A percentile compares a stretch with the other conserved stretches of the same genome.
These are phyloP conservation scores for Gossypium ekmanianum DNA, from an alignment of 345 rosid genomes.

Conservation along the genomic window DNA sequence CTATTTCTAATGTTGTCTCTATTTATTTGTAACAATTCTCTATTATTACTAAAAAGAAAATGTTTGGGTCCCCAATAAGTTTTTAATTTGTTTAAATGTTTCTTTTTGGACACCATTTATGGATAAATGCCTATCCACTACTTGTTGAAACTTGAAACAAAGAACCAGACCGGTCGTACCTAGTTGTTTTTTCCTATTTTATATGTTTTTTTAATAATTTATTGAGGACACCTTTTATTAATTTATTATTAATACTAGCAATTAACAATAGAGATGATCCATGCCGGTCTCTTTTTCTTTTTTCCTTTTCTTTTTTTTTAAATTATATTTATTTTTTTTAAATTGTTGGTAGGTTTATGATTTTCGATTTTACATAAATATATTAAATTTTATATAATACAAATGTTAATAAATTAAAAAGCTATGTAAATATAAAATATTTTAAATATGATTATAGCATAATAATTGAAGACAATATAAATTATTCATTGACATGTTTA, in stretches of 20 bases:
- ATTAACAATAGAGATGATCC: constrained; percentile 2
- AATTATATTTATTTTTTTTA: too few species aligned
- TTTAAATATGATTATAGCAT: too few species aligned
- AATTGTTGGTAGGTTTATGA: background rate
- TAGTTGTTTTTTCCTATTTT: background rate
- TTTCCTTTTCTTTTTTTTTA: too few species aligned
- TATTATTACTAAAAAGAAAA: too few species aligned
- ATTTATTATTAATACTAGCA: background rate
- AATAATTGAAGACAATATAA: too few species aligned
- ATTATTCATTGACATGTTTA: too few species aligned
- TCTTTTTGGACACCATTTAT: constrained; percentile 1
- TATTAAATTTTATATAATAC: too few species aligned
- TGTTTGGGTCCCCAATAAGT: background rate
- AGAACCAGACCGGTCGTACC: constrained; percentile 2
- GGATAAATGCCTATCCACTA: constrained; percentile 19
- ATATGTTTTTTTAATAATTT: background rate
- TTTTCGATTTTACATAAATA: too few species aligned
- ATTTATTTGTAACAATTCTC: too few species aligned
- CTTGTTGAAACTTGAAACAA: constrained; percentile 1
- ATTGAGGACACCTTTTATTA: background rate
- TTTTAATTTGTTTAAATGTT: background rate
- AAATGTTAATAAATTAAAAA: too few species aligned
- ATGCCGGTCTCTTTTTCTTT: background rate
- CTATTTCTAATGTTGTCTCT: too few species aligned
- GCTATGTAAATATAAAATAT: too few species aligned